Percentiles rank a stretch among this genome's conserved stretches.
phyloP scores from a whole-genome alignment of 306 rosid species.

The Cucurbita argyrosperma region DNA sequence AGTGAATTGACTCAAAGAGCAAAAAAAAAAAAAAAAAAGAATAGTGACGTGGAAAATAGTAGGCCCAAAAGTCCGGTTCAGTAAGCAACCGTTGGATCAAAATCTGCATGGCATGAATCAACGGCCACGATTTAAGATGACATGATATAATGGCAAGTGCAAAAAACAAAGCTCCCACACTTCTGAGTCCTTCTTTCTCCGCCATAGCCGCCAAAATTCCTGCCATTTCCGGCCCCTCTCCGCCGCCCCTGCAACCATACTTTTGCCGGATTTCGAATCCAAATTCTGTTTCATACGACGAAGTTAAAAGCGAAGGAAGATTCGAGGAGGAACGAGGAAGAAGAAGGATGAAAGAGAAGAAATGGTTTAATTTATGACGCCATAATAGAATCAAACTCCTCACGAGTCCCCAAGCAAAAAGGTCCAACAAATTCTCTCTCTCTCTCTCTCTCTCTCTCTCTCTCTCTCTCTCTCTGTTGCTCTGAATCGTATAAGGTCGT shows the following conservation, averaged over 20 bases:
- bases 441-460: neutral
- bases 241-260: neutral
- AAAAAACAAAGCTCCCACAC: neutral
- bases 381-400: neutral
- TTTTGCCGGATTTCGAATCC: neutral
- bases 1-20: neutral
- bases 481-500: neutral
- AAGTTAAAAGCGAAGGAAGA: neutral
- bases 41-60: neutral
- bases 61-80: neutral
- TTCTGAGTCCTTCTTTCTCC: neutral
- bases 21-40: neutral
- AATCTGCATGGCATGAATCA: neutral
- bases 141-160: neutral
- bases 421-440: neutral
- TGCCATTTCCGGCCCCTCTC: neutral
- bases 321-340: neutral
- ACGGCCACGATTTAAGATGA: neutral
- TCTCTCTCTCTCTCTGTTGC: neutral
- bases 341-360: neutral
- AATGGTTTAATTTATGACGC: neutral
- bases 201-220: conserved; percentile 6
- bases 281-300: neutral
- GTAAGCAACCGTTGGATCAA: neutral
- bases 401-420: conserved; percentile 5